Conservation (phyloP, 352 stramenopile species). For the Phytophthora hybrid region DNA sequence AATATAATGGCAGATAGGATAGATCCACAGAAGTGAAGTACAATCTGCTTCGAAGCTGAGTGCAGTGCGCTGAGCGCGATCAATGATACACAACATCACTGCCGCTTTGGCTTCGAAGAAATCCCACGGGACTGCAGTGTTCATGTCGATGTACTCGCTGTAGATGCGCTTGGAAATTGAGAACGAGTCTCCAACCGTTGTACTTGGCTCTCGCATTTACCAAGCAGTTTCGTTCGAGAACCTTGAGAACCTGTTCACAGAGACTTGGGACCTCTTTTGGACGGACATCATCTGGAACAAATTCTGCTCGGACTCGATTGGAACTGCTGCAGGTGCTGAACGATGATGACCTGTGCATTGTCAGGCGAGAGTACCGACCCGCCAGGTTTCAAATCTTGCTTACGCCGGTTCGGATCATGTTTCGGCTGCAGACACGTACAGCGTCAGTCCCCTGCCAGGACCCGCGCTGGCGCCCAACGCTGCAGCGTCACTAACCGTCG, state of each 20-base stretch:
- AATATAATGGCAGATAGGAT: neutral
- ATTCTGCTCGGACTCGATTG: too few relatives aligned
- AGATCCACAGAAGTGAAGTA: neutral
- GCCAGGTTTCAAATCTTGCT: too few relatives aligned
- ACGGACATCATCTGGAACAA: too few relatives aligned
- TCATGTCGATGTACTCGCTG: neutral
- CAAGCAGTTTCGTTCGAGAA: too few relatives aligned
- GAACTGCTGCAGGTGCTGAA: too few relatives aligned
- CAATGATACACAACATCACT: neutral
- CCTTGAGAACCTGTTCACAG: too few relatives aligned
- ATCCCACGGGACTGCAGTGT: neutral
- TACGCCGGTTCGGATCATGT: too few relatives aligned
- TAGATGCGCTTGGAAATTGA: neutral
- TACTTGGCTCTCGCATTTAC: slow-evolving; percentile 26
- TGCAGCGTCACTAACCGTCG: slow-evolving; percentile 7
- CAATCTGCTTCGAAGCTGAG: neutral
- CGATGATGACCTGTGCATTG: too few relatives aligned
- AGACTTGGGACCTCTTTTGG: too few relatives aligned
- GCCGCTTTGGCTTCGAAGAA: neutral
- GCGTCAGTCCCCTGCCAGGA: slow-evolving; percentile 15
- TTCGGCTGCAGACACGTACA: neutral
- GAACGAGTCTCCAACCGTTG: neutral
- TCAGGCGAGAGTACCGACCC: too few relatives aligned
- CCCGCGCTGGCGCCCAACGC: neutral
- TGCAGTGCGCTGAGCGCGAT: neutral